phyloP scores from a whole-genome alignment of 139 green algal species.

The Tetraselmis striata region DNA sequence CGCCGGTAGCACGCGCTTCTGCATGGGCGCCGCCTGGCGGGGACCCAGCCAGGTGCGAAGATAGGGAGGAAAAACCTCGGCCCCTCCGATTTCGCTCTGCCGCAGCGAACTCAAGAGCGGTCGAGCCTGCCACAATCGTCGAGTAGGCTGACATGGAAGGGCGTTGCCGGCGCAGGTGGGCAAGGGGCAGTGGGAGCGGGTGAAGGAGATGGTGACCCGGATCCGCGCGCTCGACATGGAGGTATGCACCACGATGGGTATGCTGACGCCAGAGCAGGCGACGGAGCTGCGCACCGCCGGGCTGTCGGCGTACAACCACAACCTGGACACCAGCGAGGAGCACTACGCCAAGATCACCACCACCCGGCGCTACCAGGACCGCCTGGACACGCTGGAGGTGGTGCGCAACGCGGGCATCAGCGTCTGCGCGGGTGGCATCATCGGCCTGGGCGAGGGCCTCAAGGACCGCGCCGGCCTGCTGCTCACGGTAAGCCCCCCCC shows the following conservation, averaged over 20 bases:
- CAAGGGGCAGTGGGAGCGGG: constrained; percentile 73
- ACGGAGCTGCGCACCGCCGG: constrained; percentile 78
- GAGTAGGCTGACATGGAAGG: not conserved
- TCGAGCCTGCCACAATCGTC: no score
- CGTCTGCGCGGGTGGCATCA: constrained; percentile 93
- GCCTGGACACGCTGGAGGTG: constrained; percentile 75
- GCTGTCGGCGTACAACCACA: constrained; percentile 99
- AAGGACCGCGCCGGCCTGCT: constrained; percentile 80
- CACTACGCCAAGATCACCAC: constrained; percentile 90
- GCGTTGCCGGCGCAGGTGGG: constrained; percentile 51
- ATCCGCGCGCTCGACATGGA: constrained; percentile 69
- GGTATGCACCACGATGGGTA: constrained; percentile 81
- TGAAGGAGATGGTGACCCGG: constrained; percentile 83
- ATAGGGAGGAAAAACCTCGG: no score
- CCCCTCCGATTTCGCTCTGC: no score
- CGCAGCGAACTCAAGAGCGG: no score
- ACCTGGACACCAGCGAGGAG: constrained; percentile 95
- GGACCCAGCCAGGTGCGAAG: constrained; percentile 73
- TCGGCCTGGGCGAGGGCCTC: constrained; percentile 79
- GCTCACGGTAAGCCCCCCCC: constrained; percentile 38
- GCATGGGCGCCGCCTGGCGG: constrained; percentile 96
- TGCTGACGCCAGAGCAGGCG: constrained; percentile 75
- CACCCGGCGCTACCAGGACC: constrained; percentile 87
- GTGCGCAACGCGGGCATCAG: constrained; percentile 90
- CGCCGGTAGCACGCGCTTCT: constrained; percentile 94